Evolutionary conservation across 2,329 filamentous ascomycete species (phyloP), one percentile per base, ranked within the genome.

Genomic region (Fusarium cyanostomum): DNA sequence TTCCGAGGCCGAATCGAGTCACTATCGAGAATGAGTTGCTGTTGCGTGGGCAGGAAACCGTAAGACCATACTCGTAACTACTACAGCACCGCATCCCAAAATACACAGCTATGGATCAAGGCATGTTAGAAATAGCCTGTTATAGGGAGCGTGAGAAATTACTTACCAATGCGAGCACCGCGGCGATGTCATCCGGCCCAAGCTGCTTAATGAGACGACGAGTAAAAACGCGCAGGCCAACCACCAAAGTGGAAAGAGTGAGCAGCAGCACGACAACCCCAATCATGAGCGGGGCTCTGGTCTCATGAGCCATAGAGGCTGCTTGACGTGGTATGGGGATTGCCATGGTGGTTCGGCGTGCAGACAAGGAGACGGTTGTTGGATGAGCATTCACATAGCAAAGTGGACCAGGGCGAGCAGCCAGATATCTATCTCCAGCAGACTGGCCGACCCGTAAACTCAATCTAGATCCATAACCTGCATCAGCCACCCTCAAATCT

Each of bases 111-210:
- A 12, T 2, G 35, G 4, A 3, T 3, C 9, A 21, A 21, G 7
- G 5, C 11, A 13, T 15, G 0, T 54, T 28, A 52, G 52, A 8
- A 37, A 2, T 3, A n/a, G 4, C 1, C 13, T 12, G 1, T 1
- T 7, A 4, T 5, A 3, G 2, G 1, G 4, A 1, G 13, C 15
- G n/a, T 8, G 5, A 4, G 5, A 18, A 3, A 6, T 3, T 10
- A 18, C 52, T 18, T 46, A 59, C 66, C 46, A 54, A 13, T 26
- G 62, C 30, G 13, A 54, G 30, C 1, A 55, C 31, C 3, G 66
- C 52, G n/a, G 57, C 54, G 6, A 28, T n/a, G 8, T 68, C 66
- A 15, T 68, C 66, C 21, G 52, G 42, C 0, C 60, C 61, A 13
- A 53, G 18, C 3, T 42, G 4, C 1, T 41, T 42, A 6, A 43